These are phyloP conservation scores for Myrica gale DNA, from an alignment of 306 rosid genomes.

Conservation along the genomic window DNA sequence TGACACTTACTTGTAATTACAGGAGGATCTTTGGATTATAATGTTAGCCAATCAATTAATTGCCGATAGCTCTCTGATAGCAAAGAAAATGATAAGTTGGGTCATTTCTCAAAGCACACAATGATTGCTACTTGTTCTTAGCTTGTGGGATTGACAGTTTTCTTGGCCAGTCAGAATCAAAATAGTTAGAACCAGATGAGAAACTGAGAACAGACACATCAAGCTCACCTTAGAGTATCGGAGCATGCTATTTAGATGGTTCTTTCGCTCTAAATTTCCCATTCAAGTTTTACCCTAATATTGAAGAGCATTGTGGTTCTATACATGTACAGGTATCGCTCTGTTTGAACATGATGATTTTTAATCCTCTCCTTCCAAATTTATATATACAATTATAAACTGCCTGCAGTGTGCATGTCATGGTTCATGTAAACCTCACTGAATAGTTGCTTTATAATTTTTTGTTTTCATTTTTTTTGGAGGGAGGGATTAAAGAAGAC, in stretches of 20 bases:
- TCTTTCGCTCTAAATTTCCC: not conserved
- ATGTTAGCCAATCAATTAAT: not conserved
- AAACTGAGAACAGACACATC: not conserved
- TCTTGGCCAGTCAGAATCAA: not conserved
- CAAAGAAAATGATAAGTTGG: conserved; percentile 3
- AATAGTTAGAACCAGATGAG: not conserved
- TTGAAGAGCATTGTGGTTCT: not conserved
- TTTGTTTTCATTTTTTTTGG: too few species aligned
- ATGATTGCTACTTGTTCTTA: not conserved
- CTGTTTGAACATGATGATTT: not conserved
- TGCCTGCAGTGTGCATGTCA: not conserved
- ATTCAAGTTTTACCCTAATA: not conserved
- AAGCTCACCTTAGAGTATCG: not conserved
- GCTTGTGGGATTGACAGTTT: not conserved
- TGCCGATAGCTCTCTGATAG: not conserved
- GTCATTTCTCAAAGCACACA: not conserved
- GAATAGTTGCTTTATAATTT: too few species aligned
- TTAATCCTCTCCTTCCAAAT: not conserved
- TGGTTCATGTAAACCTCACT: not conserved
- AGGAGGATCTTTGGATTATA: not conserved
- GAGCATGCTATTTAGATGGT: not conserved
- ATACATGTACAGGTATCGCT: not conserved
- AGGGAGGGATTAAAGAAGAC: too few species aligned
- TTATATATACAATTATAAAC: not conserved
- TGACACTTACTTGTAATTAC: not conserved